A percentile compares a stretch with the other conserved stretches of the same genome.
These are phyloP conservation scores for Zymoseptoria ardabiliae DNA, from an alignment of 2,329 filamentous ascomycete species.

Conservation along the genomic window DNA sequence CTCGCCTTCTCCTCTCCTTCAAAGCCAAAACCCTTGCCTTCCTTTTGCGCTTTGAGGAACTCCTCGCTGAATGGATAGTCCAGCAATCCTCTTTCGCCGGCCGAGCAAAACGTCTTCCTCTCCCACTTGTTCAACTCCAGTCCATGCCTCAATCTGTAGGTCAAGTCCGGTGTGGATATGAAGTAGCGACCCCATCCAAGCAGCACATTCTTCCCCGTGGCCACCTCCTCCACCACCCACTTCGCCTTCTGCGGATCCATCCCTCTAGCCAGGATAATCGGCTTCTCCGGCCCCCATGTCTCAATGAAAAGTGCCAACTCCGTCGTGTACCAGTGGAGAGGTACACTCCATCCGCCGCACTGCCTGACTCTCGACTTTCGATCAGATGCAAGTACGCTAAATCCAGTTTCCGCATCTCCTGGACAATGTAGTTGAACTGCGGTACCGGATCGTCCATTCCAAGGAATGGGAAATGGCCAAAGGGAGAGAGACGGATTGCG, in stretches of 20 bases:
- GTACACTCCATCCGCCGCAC: slow-evolving; percentile 31
- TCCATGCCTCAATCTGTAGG: slow-evolving; percentile 38
- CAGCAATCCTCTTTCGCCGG: slow-evolving; percentile 34
- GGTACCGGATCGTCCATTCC: slow-evolving; percentile 51
- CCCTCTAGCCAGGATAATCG: slow-evolving; percentile 37
- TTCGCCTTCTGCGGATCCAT: slow-evolving; percentile 34
- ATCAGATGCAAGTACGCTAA: slow-evolving; percentile 48
- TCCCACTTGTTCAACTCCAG: slow-evolving; percentile 41
- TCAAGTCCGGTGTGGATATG: slow-evolving; percentile 44
- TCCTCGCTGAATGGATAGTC: slow-evolving; percentile 37
- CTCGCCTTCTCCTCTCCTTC: not conserved
- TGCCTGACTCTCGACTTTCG: slow-evolving; percentile 8
- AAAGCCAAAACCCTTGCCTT: not conserved
- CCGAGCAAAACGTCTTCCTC: slow-evolving; percentile 40
- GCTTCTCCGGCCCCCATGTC: slow-evolving; percentile 18
- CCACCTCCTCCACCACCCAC: slow-evolving; percentile 33
- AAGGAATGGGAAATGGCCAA: slow-evolving; percentile 55
- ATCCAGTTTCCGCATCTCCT: slow-evolving; percentile 41
- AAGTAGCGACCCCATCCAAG: slow-evolving; percentile 45
- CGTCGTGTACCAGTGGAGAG: slow-evolving; percentile 13
- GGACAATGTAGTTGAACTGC: slow-evolving; percentile 53
- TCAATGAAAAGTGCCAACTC: slow-evolving; percentile 18
- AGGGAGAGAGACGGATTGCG: slow-evolving; percentile 55
- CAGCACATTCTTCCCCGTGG: slow-evolving; percentile 37
- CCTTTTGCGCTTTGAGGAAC: slow-evolving; percentile 13